Percentiles rank a stretch among this genome's conserved stretches.
These are phyloP conservation scores for Bipolaris cookei DNA, from an alignment of 2,329 filamentous ascomycete species.

Conservation along the genomic window DNA sequence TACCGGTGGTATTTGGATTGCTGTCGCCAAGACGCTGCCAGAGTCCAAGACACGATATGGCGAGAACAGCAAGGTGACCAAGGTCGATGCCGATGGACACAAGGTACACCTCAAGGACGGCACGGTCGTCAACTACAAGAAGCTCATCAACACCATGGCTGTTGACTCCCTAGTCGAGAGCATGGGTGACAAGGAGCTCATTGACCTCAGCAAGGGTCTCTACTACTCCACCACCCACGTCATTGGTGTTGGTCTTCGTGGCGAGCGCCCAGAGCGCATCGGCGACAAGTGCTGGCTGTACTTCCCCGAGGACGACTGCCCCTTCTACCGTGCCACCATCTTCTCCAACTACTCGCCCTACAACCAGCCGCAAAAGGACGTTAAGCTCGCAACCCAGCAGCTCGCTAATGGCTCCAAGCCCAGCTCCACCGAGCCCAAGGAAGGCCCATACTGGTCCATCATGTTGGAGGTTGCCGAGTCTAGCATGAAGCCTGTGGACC, in stretches of 20 bases:
- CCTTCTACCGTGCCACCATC: conserved; percentile 99
- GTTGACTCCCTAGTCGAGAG: conserved; percentile 86
- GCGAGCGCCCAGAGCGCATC: conserved; percentile 89
- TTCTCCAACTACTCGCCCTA: conserved; percentile 99
- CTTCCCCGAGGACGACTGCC: conserved; percentile 98
- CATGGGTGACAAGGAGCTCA: conserved; percentile 86
- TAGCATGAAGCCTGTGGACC: conserved; percentile 89
- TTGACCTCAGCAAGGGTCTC: conserved; percentile 83
- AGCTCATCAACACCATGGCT: conserved; percentile 94
- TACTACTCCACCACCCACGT: conserved; percentile 98
- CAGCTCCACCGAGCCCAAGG: conserved; percentile 72
- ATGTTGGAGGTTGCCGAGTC: conserved; percentile 99
- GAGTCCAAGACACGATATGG: conserved; percentile 92
- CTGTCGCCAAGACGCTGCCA: conserved; percentile 90
- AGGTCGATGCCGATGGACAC: conserved; percentile 86
- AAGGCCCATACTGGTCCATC: conserved; percentile 99
- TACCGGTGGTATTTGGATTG: conserved; percentile 98
- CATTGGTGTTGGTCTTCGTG: conserved; percentile 92
- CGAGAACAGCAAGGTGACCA: conserved; percentile 80
- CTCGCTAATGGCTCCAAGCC: conserved; percentile 86
- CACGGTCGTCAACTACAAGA: conserved; percentile 86
- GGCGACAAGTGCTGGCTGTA: conserved; percentile 99
- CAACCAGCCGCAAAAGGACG: conserved; percentile 87
- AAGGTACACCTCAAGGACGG: conserved; percentile 82
- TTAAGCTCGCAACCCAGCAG: conserved; percentile 85